Evolutionary conservation across 805 yeast genomes (phyloP).

Genomic region (Tetrapisispora pingtungensis): DNA sequence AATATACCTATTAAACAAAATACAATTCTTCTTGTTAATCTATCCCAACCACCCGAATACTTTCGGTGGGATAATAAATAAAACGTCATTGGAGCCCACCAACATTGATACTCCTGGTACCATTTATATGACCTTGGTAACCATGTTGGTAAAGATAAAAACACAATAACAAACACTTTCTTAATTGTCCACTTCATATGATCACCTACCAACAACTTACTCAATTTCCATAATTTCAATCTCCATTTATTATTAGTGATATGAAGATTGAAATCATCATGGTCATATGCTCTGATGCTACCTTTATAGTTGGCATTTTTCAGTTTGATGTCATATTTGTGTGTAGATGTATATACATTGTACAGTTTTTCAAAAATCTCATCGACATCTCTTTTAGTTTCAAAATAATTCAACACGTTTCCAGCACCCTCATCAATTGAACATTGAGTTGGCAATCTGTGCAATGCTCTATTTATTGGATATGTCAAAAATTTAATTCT

Average conservation of each 20-base stretch:
- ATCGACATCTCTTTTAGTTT: slow-evolving; percentile 36
- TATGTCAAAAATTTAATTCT: slow-evolving; percentile 26
- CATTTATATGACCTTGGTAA: slow-evolving; percentile 31
- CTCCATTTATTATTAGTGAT: slow-evolving; percentile 30
- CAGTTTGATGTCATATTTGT: slow-evolving; percentile 10
- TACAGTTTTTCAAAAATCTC: slow-evolving; percentile 37
- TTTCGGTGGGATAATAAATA: slow-evolving; percentile 34
- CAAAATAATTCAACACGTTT: slow-evolving; percentile 34
- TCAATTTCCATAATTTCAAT: slow-evolving; percentile 32
- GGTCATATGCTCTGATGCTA: slow-evolving; percentile 33
- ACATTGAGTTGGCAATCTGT: slow-evolving; percentile 34
- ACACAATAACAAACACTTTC: slow-evolving; percentile 28
- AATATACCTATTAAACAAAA: slow-evolving; percentile 35
- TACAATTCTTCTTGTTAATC: slow-evolving; percentile 25
- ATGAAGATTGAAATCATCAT: slow-evolving; percentile 34
- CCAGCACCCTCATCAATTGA: slow-evolving; percentile 39
- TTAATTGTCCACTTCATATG: slow-evolving; percentile 39
- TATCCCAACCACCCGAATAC: slow-evolving; percentile 31
- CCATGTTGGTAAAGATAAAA: slow-evolving; percentile 38
- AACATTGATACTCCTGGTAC: slow-evolving; percentile 36
- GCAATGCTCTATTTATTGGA: slow-evolving; percentile 33
- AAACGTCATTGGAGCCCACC: slow-evolving; percentile 35
- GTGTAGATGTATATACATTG: slow-evolving; percentile 36
- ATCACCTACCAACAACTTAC: slow-evolving; percentile 27
- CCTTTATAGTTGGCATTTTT: slow-evolving; percentile 3